These are phyloP conservation scores for Exophiala lecanii-corni DNA, from an alignment of 2,329 filamentous ascomycete genomes.

Conservation along the genomic window DNA sequence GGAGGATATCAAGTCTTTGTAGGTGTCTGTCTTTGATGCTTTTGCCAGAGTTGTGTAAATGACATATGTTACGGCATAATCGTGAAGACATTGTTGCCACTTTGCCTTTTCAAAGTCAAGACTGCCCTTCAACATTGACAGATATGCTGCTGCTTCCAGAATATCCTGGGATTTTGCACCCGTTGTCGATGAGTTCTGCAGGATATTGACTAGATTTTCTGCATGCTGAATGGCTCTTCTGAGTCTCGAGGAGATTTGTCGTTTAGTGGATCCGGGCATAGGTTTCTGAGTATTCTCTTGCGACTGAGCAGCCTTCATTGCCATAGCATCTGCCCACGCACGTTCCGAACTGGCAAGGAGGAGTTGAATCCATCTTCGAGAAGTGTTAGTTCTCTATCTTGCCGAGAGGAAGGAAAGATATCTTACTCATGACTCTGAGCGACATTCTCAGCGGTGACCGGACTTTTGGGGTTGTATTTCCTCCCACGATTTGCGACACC, in stretches of 20 bases:
- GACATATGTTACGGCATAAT: conserved; percentile 71
- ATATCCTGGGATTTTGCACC: conserved; percentile 66
- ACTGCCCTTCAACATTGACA: conserved; percentile 68
- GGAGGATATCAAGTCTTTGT: conserved; percentile 78
- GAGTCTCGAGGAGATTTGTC: conserved; percentile 83
- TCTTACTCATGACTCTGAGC: conserved; percentile 69
- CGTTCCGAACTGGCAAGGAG: conserved; percentile 81
- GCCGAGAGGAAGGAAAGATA: neutral
- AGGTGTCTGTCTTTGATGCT: conserved; percentile 66
- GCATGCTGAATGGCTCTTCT: conserved; percentile 72
- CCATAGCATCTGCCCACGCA: conserved; percentile 93
- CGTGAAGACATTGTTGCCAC: conserved; percentile 73
- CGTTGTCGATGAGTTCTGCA: conserved; percentile 60
- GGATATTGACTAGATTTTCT: conserved; percentile 59
- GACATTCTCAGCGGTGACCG: conserved; percentile 71
- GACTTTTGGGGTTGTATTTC: conserved; percentile 71
- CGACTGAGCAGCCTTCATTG: conserved; percentile 78
- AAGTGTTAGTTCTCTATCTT: conserved; percentile 15
- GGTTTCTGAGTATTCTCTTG: conserved; percentile 68
- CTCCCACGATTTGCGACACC: conserved; percentile 78
- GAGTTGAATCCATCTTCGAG: conserved; percentile 68
- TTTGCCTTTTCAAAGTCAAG: conserved; percentile 80
- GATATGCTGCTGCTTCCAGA: conserved; percentile 82
- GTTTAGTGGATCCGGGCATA: conserved; percentile 72
- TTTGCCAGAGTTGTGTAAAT: conserved; percentile 74